Base-by-base conservation (phyloP, 2,329 filamentous ascomycete genomes). In the Aspergillus thermomutatus region DNA sequence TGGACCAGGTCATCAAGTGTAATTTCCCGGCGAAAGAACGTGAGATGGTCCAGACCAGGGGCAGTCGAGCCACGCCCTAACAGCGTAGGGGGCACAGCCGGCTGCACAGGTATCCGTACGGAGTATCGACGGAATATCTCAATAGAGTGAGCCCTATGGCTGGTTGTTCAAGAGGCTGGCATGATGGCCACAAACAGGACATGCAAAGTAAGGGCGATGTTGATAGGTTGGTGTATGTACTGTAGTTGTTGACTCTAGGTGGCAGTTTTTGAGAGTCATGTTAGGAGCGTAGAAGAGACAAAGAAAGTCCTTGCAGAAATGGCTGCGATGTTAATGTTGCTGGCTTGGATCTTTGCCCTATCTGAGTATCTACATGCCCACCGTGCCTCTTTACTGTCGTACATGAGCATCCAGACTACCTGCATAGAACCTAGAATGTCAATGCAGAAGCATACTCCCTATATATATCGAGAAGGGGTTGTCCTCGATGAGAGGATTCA, bases 11-110 rank as follows among this genome's bases (percentile, higher is more conserved):
- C 34, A 26, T 41, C 47, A 52, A 34, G 28, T 49, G 57, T 54
- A 61, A 63, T 61, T 59, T 63, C 56, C 61, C 59, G 57, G 49
- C 45, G 45, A 50, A 19, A 52, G 58, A 61, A 61, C 57, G 55
- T 63, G 59, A 55, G 52, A 52, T 54, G 59, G 59, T 55, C 61
- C 57, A 60, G 61, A 61, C 53, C 51, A n/a, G 40, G 37, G 46
- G 40, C 28, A 34, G 46, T 54, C 6, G 43, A 25, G 46, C 28
- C 56, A 58, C 56, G 56, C 28, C 53, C 57, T 27, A 8, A 14
- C 9, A 1, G n/a, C 37, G 23, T 26, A 46, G 43, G 43, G 43
- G 19, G 21, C 43, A 46, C 43, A 21, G 21, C 43, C 43, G 11
- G 11, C n/a, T 46, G 43, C 3, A 43, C 40, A 19, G 19, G n/a